These are phyloP conservation scores for Trametes cinnabarina DNA, from an alignment of 768 basidiomycete genomes.

Conservation along the genomic window DNA sequence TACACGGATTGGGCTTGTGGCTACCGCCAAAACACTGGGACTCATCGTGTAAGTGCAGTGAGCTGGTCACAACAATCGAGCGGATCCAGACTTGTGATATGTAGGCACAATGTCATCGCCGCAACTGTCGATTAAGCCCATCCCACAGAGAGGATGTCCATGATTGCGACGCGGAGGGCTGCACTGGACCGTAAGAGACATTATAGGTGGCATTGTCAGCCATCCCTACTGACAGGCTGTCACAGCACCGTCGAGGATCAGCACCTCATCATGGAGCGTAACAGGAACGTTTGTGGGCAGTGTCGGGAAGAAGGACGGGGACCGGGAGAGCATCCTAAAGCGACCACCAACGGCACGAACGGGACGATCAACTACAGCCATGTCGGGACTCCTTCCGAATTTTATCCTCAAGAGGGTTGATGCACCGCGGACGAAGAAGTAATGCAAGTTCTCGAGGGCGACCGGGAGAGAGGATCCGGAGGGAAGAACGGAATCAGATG, in stretches of 20 bases:
- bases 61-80: background rate
- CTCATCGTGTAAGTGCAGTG: constrained; percentile 1
- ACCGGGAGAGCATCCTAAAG: background rate
- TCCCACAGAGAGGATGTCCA: background rate
- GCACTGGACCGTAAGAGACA: constrained; percentile 3
- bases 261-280: constrained; percentile 12
- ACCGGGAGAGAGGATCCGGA: no score
- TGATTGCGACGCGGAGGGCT: constrained; percentile 1
- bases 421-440: background rate
- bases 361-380: background rate
- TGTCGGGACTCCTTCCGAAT: background rate
- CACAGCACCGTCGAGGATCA: constrained; percentile 12
- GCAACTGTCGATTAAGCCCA: constrained; percentile 11
- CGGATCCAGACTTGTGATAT: no score
- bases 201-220: no score
- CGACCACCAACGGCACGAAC: background rate
- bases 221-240: background rate
- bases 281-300: background rate
- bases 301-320: constrained; percentile 1
- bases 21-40: constrained; percentile 2
- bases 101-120: constrained; percentile 11
- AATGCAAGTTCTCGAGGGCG: background rate
- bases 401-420: no score
- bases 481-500: no score
- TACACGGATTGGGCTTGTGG: constrained; percentile 16